Conservation (phyloP, 2,329 filamentous ascomycete species). For the Clarireedia hainanense region DNA sequence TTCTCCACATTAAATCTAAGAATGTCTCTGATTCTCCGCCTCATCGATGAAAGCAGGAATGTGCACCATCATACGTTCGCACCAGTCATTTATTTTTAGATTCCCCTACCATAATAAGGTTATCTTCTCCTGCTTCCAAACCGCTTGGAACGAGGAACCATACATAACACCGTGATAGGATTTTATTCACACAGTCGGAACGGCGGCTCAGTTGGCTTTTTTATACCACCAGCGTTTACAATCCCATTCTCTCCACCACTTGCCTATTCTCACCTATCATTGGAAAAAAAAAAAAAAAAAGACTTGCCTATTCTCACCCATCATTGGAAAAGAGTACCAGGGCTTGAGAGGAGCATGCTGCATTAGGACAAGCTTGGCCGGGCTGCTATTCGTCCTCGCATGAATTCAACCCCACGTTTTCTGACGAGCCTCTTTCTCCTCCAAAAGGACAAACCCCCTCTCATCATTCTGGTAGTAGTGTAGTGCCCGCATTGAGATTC, state of each 20-base stretch:
- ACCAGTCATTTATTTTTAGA: slow-evolving; percentile 8
- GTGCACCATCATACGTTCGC: background rate
- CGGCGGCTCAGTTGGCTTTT: background rate
- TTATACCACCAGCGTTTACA: background rate
- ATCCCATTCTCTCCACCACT: background rate
- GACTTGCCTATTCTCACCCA: background rate
- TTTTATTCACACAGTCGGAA: background rate
- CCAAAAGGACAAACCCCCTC: too few relatives aligned
- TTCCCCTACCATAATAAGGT: background rate
- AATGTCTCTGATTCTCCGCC: background rate
- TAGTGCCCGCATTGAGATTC: background rate
- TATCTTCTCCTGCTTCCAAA: background rate
- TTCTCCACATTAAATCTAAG: slow-evolving; percentile 1
- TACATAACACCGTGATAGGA: background rate
- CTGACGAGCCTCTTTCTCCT: background rate
- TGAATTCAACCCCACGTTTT: slow-evolving; percentile 5
- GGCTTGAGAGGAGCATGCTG: background rate
- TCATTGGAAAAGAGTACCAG: background rate
- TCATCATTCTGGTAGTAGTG: background rate
- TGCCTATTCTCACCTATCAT: background rate
- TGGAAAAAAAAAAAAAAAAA: too few relatives aligned
- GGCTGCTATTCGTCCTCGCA: background rate
- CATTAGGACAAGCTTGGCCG: background rate
- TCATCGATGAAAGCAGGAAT: background rate
- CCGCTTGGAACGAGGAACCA: background rate